Evolutionary conservation across 1,139 yeast genomes (phyloP).

Genomic region (Oligophagozyma castellii): DNA sequence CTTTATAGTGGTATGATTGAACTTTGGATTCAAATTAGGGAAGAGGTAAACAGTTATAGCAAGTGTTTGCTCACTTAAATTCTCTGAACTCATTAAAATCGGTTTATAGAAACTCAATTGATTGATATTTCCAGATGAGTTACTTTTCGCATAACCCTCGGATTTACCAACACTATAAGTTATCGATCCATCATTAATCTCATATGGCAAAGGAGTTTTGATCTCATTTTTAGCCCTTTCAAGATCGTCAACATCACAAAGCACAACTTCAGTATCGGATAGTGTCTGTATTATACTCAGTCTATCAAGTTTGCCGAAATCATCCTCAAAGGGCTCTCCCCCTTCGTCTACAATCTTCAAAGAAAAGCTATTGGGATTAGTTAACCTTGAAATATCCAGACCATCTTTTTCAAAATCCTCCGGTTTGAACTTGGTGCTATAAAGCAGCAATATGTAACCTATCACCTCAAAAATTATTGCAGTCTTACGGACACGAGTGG

Average conservation of each 20-base stretch:
- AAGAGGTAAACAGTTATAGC: conserved; percentile 23
- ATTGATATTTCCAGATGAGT: conserved; percentile 9
- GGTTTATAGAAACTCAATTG: conserved; percentile 27
- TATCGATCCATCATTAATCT: conserved; percentile 14
- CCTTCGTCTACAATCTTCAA: conserved; percentile 66
- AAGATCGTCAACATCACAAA: conserved; percentile 33
- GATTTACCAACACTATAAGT: conserved; percentile 3
- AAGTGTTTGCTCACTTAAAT: conserved; percentile 16
- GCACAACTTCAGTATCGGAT: conserved; percentile 55
- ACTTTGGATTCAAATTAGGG: conserved; percentile 21
- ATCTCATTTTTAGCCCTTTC: conserved; percentile 27
- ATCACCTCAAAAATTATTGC: conserved; percentile 48
- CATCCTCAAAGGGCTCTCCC: conserved; percentile 62
- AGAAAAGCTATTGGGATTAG: conserved; percentile 51
- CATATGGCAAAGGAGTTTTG: conserved; percentile 43
- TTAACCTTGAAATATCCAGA: conserved; percentile 8
- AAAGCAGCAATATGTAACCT: conserved; percentile 39
- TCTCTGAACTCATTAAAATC: conserved; percentile 18
- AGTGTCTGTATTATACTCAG: conserved; percentile 40
- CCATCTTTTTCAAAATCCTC: conserved; percentile 11
- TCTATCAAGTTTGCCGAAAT: conserved; percentile 57
- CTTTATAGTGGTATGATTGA: conserved; percentile 18
- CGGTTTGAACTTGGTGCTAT: conserved; percentile 14
- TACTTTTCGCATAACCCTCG: conserved; percentile 2
- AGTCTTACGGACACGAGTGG: conserved; percentile 31